phyloP scores from a whole-genome alignment of 805 yeast genomes.

The Saccharomycopsis malanga region DNA sequence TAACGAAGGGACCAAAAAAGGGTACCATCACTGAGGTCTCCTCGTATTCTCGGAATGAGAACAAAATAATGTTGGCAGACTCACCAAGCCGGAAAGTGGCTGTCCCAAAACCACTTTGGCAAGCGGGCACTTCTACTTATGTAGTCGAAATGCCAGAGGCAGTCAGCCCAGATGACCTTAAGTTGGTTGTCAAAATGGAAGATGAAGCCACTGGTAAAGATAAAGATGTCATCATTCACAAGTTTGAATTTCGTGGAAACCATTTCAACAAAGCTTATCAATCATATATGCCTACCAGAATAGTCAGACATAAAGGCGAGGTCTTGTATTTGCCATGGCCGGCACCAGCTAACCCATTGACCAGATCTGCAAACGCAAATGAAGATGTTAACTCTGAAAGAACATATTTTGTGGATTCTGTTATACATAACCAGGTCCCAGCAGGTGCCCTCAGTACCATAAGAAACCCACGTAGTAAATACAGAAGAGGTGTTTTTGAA shows the following conservation, averaged over 20 bases:
- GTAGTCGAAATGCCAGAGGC: slow-evolving; percentile 63
- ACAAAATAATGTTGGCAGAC: slow-evolving; percentile 60
- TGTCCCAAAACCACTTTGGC: slow-evolving; percentile 69
- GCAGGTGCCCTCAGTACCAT: slow-evolving; percentile 54
- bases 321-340: slow-evolving; percentile 87
- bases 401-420: slow-evolving; percentile 63
- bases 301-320: slow-evolving; percentile 56
- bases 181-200: slow-evolving; percentile 70
- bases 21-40: slow-evolving; percentile 70
- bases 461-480: slow-evolving; percentile 70
- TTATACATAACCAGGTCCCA: slow-evolving; percentile 66
- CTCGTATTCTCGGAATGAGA: slow-evolving; percentile 51
- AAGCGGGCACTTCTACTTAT: slow-evolving; percentile 62
- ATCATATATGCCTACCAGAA: slow-evolving; percentile 68
- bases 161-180: slow-evolving; percentile 52
- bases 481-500: slow-evolving; percentile 54
- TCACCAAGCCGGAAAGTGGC: slow-evolving; percentile 57
- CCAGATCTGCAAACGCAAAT: slow-evolving; percentile 24
- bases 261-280: slow-evolving; percentile 72
- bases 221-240: slow-evolving; percentile 73
- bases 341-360: slow-evolving; percentile 39
- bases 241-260: slow-evolving; percentile 56
- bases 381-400: slow-evolving; percentile 59
- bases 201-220: slow-evolving; percentile 54
- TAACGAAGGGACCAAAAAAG: slow-evolving; percentile 59